Base-by-base conservation (phyloP, 2,329 filamentous ascomycete genomes). In the Amylocarpus encephaloides region DNA sequence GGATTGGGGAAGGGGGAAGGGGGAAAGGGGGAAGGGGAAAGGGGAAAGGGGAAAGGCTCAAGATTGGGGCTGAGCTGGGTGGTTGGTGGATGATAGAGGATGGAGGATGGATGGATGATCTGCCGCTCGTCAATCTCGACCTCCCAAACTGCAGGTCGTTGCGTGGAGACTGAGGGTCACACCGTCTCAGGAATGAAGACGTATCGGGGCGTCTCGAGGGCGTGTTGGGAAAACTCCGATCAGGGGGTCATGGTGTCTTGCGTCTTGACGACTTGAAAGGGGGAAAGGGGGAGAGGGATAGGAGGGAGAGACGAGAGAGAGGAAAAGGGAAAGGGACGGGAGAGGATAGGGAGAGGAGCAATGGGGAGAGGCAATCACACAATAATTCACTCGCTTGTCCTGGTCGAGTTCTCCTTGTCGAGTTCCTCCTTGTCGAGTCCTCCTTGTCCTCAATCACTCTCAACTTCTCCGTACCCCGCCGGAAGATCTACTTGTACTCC, bases 11-110 rank as follows among this genome's bases (percentile, higher is more conserved):
- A 47, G 38, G 49, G 22, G 38, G 43, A 19, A 30, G 16, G 44
- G 43, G 32, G 19, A 32, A 43, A 43, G 49, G 38, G 15, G 34
- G 15, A 13, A 16, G 11, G 32, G 32, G n/a, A n/a, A 34, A 34
- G 9, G n/a, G n/a, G n/a, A n/a, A 6, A 15, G 35, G 11, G 34
- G 38, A 42, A 15, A 13, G 26, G 39, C 36, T 34, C 12, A 30
- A 19, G 33, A 43, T 46, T 51, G 43, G 39, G 49, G 43, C 49
- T 49, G 47, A 49, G 47, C 33, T 33, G 16, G n/a, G n/a, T n/a
- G n/a, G n/a, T n/a, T n/a, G n/a, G n/a, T n/a, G n/a, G n/a, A n/a
- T n/a, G n/a, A n/a, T n/a, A n/a, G n/a, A n/a, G n/a, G n/a, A n/a
- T n/a, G n/a, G n/a, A n/a, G n/a, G n/a, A n/a, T n/a, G n/a, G n/a